A percentile compares a stretch with the other conserved stretches of the same genome.
Evolutionary conservation across 2,329 filamentous ascomycete genomes (phyloP).

Genomic region (Alternaria atra): DNA sequence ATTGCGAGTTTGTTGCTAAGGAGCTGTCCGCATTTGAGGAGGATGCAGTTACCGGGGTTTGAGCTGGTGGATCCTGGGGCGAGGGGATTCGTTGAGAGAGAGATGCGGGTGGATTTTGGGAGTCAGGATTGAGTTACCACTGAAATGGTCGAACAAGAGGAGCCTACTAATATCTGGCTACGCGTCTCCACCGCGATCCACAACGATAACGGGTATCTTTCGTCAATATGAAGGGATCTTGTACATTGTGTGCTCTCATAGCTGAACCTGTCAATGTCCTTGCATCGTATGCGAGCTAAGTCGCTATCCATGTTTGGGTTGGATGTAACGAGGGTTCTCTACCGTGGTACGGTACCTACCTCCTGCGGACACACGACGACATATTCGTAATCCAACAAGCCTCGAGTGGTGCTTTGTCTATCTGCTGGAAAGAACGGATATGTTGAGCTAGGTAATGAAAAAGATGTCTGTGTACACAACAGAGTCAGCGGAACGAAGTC

Average conservation of each 20-base stretch:
- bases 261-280: neutral
- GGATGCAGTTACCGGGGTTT: slow-evolving; percentile 29
- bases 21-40: slow-evolving; percentile 16
- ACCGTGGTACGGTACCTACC: neutral
- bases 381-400: neutral
- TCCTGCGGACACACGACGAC: slow-evolving; percentile 3
- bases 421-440: neutral
- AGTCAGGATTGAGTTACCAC: neutral
- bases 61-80: slow-evolving; percentile 23
- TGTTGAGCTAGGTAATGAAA: neutral
- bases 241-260: neutral
- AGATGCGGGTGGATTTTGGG: neutral
- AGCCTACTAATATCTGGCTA: neutral
- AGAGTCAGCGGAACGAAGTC: neutral
- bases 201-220: neutral
- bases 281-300: neutral
- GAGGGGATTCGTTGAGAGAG: neutral
- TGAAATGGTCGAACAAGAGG: neutral
- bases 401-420: neutral
- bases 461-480: neutral
- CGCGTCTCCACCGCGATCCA: neutral
- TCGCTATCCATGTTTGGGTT: neutral
- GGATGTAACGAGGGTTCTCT: neutral
- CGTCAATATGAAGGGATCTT: neutral
- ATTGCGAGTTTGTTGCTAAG: slow-evolving; percentile 26